These are phyloP conservation scores for Flagelloscypha sp. DNA, from an alignment of 768 basidiomycete genomes.

Conservation along the genomic window DNA sequence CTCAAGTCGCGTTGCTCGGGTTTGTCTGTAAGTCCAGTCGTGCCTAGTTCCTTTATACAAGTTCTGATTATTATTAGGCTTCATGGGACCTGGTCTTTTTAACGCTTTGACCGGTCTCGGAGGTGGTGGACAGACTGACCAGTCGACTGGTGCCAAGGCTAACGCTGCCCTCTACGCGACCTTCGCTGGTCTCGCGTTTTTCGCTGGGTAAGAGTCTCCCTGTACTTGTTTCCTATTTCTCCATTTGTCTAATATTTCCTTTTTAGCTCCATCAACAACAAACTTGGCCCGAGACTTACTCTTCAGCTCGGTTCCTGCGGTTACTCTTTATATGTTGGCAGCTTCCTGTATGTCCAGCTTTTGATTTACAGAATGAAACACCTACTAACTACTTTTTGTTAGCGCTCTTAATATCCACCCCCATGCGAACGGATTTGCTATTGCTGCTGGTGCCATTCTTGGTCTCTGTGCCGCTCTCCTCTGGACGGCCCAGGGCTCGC, in stretches of 20 bases:
- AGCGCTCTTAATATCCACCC: conserved; percentile 68
- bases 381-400: conserved; percentile 2
- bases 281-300: conserved; percentile 67
- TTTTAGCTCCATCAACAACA: conserved; percentile 67
- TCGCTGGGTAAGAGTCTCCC: conserved; percentile 51
- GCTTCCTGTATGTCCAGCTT: conserved; percentile 50
- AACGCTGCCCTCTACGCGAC: conserved; percentile 61
- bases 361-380: neutral
- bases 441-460: conserved; percentile 63
- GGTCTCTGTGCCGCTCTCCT: conserved; percentile 65
- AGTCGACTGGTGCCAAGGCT: conserved; percentile 59
- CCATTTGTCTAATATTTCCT: conserved; percentile 1
- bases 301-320: conserved; percentile 68
- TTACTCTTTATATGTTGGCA: conserved; percentile 69
- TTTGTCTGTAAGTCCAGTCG: conserved; percentile 38
- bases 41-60: conserved; percentile 25
- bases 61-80: conserved; percentile 15
- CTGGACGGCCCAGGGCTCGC: conserved; percentile 80
- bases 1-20: conserved; percentile 56
- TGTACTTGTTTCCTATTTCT: neutral
- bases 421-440: conserved; percentile 51
- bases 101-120: conserved; percentile 77
- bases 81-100: conserved; percentile 60
- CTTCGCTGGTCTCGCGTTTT: conserved; percentile 56
- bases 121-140: conserved; percentile 66